These are phyloP conservation scores for Populus hybrid DNA, from an alignment of 441 rosid species.

Conservation along the genomic window DNA sequence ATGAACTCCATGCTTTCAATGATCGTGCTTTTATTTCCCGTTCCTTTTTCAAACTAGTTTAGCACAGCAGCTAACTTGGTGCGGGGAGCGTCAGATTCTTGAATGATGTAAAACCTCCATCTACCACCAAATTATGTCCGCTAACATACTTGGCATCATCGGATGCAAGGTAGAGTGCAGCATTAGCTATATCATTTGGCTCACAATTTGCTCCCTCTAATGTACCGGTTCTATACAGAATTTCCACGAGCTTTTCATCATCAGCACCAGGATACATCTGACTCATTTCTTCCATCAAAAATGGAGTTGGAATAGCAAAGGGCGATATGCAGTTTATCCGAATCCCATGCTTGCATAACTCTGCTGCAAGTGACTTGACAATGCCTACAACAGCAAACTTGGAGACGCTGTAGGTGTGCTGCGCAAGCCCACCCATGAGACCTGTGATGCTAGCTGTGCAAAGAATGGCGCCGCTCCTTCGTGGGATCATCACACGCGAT, in stretches of 20 bases:
- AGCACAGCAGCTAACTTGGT: constrained; percentile 38
- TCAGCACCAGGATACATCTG: constrained; percentile 38
- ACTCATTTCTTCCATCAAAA: constrained; percentile 54
- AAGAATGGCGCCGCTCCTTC: constrained; percentile 54
- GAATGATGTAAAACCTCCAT: constrained; percentile 78
- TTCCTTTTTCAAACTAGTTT: neutral
- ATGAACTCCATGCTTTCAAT: neutral
- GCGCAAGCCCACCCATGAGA: constrained; percentile 66
- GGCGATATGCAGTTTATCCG: constrained; percentile 81
- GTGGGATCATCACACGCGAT: constrained; percentile 75
- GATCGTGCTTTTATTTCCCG: neutral
- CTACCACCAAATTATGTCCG: constrained; percentile 84
- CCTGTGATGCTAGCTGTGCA: constrained; percentile 77
- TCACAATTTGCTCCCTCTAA: constrained; percentile 56
- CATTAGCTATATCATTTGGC: constrained; percentile 68
- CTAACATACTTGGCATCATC: constrained; percentile 78
- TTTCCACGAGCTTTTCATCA: constrained; percentile 27
- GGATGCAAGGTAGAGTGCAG: constrained; percentile 78
- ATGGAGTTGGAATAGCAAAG: constrained; percentile 56
- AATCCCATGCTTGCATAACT: constrained; percentile 58
- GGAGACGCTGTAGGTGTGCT: constrained; percentile 62
- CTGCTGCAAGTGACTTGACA: constrained; percentile 63
- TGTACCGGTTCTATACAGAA: constrained; percentile 43
- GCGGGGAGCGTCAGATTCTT: constrained; percentile 51
- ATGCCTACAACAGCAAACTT: constrained; percentile 58